Conservation (phyloP, 1,284 basidiomycete genomes). For the Stygiomarasmius scandens region DNA sequence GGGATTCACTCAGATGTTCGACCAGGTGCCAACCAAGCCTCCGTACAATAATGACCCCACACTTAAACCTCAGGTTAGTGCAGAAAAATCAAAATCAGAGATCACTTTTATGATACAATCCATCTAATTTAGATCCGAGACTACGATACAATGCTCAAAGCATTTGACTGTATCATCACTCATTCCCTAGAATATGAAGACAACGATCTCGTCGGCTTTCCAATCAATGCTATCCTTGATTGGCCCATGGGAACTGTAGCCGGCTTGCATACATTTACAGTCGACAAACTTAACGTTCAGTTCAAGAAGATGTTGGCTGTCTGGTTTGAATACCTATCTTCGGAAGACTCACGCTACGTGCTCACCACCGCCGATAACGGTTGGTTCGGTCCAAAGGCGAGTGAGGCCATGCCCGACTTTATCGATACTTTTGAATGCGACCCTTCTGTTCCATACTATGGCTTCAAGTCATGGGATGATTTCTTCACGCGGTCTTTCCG, state of each 20-base stretch:
- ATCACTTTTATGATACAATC: neutral
- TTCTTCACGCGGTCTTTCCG: constrained; percentile 45
- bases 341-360: constrained; percentile 8
- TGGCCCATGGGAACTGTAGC: constrained; percentile 52
- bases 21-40: constrained; percentile 20
- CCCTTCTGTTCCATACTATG: constrained; percentile 33
- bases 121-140: constrained; percentile 36
- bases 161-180: constrained; percentile 45
- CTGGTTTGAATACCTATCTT: constrained; percentile 14
- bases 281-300: constrained; percentile 35
- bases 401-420: constrained; percentile 17
- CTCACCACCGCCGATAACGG: constrained; percentile 14
- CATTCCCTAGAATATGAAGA: constrained; percentile 41
- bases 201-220: constrained; percentile 41
- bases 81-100: neutral
- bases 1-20: constrained; percentile 35
- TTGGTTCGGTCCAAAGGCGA: constrained; percentile 12
- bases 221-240: constrained; percentile 47
- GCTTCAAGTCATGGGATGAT: constrained; percentile 47
- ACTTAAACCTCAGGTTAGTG: constrained; percentile 27
- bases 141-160: constrained; percentile 44
- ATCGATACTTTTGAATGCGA: constrained; percentile 35
- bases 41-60: constrained; percentile 34
- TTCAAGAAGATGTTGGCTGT: constrained; percentile 12
- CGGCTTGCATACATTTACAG: constrained; percentile 47